Conservation (phyloP, 352 stramenopile species). For the Sclerospora graminicola region DNA sequence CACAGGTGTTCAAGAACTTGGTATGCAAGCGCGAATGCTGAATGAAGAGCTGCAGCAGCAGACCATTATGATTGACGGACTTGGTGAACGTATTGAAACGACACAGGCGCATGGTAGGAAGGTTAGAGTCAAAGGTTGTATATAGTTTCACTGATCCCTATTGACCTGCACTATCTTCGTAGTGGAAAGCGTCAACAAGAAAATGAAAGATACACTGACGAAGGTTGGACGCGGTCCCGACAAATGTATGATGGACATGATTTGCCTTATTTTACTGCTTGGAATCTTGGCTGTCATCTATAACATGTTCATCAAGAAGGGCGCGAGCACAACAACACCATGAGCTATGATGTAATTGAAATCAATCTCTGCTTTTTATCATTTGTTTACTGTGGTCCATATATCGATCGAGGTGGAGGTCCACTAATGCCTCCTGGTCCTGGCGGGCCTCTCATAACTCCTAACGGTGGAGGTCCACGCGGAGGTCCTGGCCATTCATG, state of each 20-base stretch:
- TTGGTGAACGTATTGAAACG: constrained; percentile 72
- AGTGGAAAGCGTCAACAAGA: constrained; percentile 80
- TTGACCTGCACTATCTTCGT: neutral
- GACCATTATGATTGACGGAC: constrained; percentile 80
- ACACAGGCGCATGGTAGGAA: constrained; percentile 58
- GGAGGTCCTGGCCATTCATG: constrained; percentile 27
- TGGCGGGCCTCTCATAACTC: constrained; percentile 19
- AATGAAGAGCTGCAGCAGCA: constrained; percentile 82
- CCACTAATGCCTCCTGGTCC: constrained; percentile 19
- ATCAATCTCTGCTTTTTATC: neutral
- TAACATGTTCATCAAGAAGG: constrained; percentile 86
- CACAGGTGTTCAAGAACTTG: constrained; percentile 72
- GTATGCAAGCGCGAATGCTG: constrained; percentile 58
- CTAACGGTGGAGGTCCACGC: constrained; percentile 34
- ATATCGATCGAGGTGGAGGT: constrained; percentile 54
- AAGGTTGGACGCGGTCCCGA: constrained; percentile 62
- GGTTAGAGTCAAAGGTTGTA: too few relatives aligned
- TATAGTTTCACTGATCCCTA: constrained; percentile 3
- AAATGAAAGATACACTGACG: constrained; percentile 78
- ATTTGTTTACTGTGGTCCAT: constrained; percentile 46
- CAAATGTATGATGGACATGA: constrained; percentile 88
- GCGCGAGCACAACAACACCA: constrained; percentile 14
- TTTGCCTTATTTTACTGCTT: constrained; percentile 79
- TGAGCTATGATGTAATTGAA: constrained; percentile 4
- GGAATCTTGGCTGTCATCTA: constrained; percentile 77